Evolutionary conservation across 2,329 filamentous ascomycete genomes (phyloP).

Genomic region (Ascochyta pisi): DNA sequence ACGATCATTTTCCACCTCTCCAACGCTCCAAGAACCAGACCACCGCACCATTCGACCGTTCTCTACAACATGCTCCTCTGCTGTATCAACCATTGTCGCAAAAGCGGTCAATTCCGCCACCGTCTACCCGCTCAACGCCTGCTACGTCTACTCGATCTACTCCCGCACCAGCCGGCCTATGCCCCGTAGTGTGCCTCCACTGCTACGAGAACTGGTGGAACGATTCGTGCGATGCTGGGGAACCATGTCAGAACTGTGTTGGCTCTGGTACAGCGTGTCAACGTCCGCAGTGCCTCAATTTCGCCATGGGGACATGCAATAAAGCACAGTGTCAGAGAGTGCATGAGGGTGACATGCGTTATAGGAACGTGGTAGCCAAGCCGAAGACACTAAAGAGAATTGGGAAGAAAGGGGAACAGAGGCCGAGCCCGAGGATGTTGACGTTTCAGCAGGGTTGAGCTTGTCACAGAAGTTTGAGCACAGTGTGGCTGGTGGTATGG

Average conservation of each 20-base stretch:
- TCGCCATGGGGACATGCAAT: not conserved
- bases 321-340: not conserved
- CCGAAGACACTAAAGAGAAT: conserved; percentile 11
- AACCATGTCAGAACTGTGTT: conserved; percentile 15
- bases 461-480: too few relatives aligned
- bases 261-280: not conserved
- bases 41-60: not conserved
- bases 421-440: not conserved
- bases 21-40: not conserved
- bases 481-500: not conserved
- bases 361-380: not conserved
- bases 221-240: conserved; percentile 5
- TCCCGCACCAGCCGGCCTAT: not conserved
- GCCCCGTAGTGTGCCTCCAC: conserved; percentile 5
- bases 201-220: conserved; percentile 18
- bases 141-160: not conserved
- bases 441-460: not conserved
- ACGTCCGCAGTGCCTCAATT: conserved; percentile 1
- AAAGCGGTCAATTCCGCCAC: not conserved
- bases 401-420: not conserved
- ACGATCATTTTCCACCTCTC: not conserved
- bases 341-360: conserved; percentile 1
- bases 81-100: not conserved
- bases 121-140: not conserved
- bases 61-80: not conserved